Base-by-base conservation (phyloP, 495 filamentous ascomycete species). In the Xylaria venustula region DNA sequence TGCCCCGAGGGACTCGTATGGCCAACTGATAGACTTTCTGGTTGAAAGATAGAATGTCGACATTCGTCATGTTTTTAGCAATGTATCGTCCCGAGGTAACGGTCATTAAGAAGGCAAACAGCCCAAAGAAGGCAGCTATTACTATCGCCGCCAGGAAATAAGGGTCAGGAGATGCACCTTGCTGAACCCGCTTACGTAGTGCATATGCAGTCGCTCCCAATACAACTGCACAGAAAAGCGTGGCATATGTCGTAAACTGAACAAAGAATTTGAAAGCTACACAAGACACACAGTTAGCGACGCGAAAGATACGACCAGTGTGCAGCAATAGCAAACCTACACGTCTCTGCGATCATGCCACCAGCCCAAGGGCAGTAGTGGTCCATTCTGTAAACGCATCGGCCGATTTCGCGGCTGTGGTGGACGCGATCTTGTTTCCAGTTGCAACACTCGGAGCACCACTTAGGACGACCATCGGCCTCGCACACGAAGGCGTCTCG, bases 311-410 rank as follows among this genome's bases (percentile, higher is more conserved):
- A 17, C 5, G 9, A 9, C 11, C 20, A 23, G 41, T 4, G 25
- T 17, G 8, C 12, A 32, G 15, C 28, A 28, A 54, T 23, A 30
- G 56, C 5, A 25, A 30, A 23, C 79, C 65, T 55, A 82, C 80
- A 82, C 0, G 76, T 92, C 68, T 96, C 93, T 0, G 86, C 89
- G 9, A 97, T 86, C 53, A 95, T 87, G 17, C 93, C 93, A 22
- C 93, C 93, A 52, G 95, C 92, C 91, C 93, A 97, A 0, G 93
- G 93, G 71, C 93, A 97, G 66, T 90, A 96, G 71, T 97, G 93
- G 64, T 97, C 93, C 89, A 96, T 93, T 65, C 91, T 93, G 30
- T 79, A 77, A 28, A 93, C 87, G 73, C 93, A 97, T 32, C 92
- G 79, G 46, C 85, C 85, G 12, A 92, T 75, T 65, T 94, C 89